phyloP scores from a whole-genome alignment of 2,329 filamentous ascomycete genomes.

The Chaetomiaceae sp. region DNA sequence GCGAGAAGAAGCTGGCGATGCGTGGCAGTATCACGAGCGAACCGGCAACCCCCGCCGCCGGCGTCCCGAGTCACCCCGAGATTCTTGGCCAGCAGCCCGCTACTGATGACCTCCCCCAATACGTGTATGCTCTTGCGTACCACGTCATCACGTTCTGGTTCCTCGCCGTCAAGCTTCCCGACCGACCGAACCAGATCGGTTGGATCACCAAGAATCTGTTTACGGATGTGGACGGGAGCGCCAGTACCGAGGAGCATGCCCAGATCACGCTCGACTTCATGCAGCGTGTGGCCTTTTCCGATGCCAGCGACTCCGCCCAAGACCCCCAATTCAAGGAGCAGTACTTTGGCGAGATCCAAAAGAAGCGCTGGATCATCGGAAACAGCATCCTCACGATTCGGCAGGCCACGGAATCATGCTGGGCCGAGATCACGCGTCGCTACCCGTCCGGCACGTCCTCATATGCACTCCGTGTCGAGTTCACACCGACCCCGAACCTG shows the following conservation, averaged over 20 bases:
- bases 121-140: conserved; percentile 89
- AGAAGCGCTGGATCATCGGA: conserved; percentile 68
- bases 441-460: conserved; percentile 65
- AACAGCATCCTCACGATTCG: conserved; percentile 71
- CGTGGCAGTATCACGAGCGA: conserved; percentile 46
- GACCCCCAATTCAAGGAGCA: conserved; percentile 62
- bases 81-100: conserved; percentile 31
- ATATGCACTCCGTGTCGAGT: conserved; percentile 57
- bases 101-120: conserved; percentile 78
- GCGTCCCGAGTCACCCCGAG: conserved; percentile 26
- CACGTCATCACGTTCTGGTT: conserved; percentile 98
- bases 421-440: conserved; percentile 66
- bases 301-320: conserved; percentile 70
- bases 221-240: conserved; percentile 67
- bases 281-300: conserved; percentile 81
- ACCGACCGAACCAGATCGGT: conserved; percentile 76
- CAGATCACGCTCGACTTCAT: conserved; percentile 93
- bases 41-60: conserved; percentile 30
- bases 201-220: conserved; percentile 90
- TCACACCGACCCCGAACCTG: conserved; percentile 38
- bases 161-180: conserved; percentile 76
- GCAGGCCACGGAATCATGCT: conserved; percentile 61
- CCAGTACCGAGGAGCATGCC: conserved; percentile 83
- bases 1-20: conserved; percentile 56
- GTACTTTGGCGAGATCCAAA: conserved; percentile 61